phyloP scores from a whole-genome alignment of 768 basidiomycete genomes.

The Antrodiella citrinella region DNA sequence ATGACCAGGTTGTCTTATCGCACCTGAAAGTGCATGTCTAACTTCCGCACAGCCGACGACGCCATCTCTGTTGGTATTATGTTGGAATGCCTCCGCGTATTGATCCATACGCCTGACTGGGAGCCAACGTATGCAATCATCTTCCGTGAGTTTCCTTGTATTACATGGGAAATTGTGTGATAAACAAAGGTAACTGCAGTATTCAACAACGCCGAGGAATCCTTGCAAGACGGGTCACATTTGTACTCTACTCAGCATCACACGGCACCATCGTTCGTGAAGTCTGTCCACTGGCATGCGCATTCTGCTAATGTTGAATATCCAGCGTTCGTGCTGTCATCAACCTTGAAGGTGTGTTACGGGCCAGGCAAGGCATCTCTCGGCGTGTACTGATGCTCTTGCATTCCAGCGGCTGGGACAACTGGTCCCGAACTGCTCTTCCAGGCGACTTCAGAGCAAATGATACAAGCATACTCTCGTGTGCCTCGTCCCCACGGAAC shows the following conservation, averaged over 20 bases:
- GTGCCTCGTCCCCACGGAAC: slow-evolving; percentile 87
- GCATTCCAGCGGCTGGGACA: slow-evolving; percentile 64
- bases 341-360: slow-evolving; percentile 81
- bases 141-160: slow-evolving; percentile 51
- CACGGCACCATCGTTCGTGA: slow-evolving; percentile 54
- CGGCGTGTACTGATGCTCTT: too few relatives aligned
- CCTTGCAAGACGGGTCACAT: slow-evolving; percentile 90
- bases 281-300: not conserved
- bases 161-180: not conserved
- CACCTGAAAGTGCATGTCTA: not conserved
- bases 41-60: slow-evolving; percentile 52
- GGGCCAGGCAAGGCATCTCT: too few relatives aligned
- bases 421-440: slow-evolving; percentile 86
- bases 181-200: slow-evolving; percentile 39
- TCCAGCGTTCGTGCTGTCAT: slow-evolving; percentile 73
- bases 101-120: slow-evolving; percentile 61
- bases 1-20: not conserved
- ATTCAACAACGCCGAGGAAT: slow-evolving; percentile 94
- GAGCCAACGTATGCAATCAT: slow-evolving; percentile 71
- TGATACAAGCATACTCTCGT: slow-evolving; percentile 85
- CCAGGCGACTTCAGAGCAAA: slow-evolving; percentile 91
- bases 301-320: not conserved
- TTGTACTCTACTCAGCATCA: slow-evolving; percentile 88
- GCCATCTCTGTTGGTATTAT: slow-evolving; percentile 84
- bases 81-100: slow-evolving; percentile 80